Percentiles rank a stretch among this genome's conserved stretches.
These are phyloP conservation scores for Chytridium lagenaria DNA, from an alignment of 371 early-diverging fungal genomes.

Conservation along the genomic window DNA sequence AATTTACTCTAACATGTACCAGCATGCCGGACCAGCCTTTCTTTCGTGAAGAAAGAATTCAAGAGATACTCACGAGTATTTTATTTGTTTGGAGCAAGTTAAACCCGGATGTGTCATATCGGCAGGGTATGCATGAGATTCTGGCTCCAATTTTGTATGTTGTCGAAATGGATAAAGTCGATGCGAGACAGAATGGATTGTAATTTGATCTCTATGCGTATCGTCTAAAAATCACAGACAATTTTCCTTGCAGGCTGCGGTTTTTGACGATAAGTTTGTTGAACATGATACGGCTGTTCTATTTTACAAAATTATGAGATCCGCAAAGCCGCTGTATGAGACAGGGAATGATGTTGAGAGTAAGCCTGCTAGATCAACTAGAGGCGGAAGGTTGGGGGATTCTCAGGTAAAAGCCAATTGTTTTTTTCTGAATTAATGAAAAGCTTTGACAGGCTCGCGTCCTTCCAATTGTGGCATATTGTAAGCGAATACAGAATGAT, in stretches of 20 bases:
- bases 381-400: slow-evolving; percentile 5
- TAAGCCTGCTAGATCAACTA: not conserved
- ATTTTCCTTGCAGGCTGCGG: slow-evolving; percentile 1
- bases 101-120: slow-evolving; percentile 84
- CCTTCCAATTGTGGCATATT: slow-evolving; percentile 76
- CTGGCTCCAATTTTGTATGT: slow-evolving; percentile 83
- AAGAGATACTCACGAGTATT: slow-evolving; percentile 77
- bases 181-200: not conserved
- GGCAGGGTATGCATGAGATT: slow-evolving; percentile 98
- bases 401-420: not conserved
- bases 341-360: slow-evolving; percentile 38
- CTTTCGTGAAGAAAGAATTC: slow-evolving; percentile 71
- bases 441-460: slow-evolving; percentile 24
- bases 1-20: not conserved
- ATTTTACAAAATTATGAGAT: slow-evolving; percentile 82
- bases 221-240: not conserved
- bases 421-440: not conserved
- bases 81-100: slow-evolving; percentile 91
- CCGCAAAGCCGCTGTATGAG: slow-evolving; percentile 86
- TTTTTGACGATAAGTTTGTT: slow-evolving; percentile 65
- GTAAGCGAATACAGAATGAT: slow-evolving; percentile 75
- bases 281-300: slow-evolving; percentile 88
- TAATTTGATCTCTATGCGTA: not conserved
- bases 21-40: slow-evolving; percentile 88
- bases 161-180: slow-evolving; percentile 66